Base-by-base conservation (phyloP, 805 yeast genomes). In the Wickerhamiella alocasiicola region DNA sequence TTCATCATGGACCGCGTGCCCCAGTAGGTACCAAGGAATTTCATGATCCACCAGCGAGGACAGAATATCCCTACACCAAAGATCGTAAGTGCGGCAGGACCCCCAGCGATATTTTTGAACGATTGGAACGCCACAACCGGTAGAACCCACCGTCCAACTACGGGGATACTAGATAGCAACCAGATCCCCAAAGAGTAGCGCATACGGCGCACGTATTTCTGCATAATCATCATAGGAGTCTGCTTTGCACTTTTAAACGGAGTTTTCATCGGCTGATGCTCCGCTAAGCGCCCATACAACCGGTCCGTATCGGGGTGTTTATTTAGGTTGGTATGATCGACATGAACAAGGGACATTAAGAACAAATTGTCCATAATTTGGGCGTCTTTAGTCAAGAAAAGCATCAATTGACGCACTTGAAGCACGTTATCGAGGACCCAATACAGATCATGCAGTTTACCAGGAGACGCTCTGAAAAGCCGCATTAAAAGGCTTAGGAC, bases 21-120 rank as follows among this genome's bases (percentile, higher is more conserved):
- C 60, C 68, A 67, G 46, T 64, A 69, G 2, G 67, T 57, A 13
- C 68, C 56, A 28, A 72, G 50, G 24, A 69, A 55, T 7, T 59
- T 44, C 17, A 67, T 52, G 11, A 65, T 52, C 44, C 60, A 55
- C 21, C 52, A 41, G 19, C 57, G 50, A 0, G 76, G 68, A 9
- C 64, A 30, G 16, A 59, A 51, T 11, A 69, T 49, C 0, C 64
- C 52, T 2, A 56, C 42, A 5, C 48, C 49, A 32, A 66, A 63
- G 3, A 72, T 53, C 1, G 54, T 41, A 3, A 60, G 41, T 0
- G 78, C 67, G 6, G 71, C 58, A 3, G 65, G 49, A 0, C 71
- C 55, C 1, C 80, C 79, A 15, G 71, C 57, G 17, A 63, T 62
- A 31, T 56, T 59, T 47, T 66, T 56, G 43, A 73, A 63, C 5